Conservation (phyloP, 257 asterid species). For the Scutellaria baicalensis region DNA sequence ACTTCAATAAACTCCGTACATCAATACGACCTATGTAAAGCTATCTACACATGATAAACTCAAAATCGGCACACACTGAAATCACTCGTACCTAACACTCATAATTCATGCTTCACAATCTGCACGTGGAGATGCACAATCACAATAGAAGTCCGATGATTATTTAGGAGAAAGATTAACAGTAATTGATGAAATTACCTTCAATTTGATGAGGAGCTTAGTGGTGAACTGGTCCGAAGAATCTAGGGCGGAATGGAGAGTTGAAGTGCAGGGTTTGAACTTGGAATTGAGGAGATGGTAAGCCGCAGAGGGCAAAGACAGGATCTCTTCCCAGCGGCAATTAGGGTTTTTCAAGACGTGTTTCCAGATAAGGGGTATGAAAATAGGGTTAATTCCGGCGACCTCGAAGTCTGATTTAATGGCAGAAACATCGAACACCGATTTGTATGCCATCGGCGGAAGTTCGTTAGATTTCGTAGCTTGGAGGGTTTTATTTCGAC, state of each 20-base stretch:
- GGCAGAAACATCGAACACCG: constrained; percentile 68
- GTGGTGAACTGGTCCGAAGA: constrained; percentile 85
- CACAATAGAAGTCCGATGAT: background rate
- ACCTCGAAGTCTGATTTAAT: constrained; percentile 60
- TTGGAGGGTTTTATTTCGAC: background rate
- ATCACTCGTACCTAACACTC: too few relatives aligned
- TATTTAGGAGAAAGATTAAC: background rate
- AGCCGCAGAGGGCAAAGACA: constrained; percentile 74
- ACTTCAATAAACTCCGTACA: too few relatives aligned
- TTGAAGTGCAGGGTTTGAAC: constrained; percentile 62
- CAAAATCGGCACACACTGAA: too few relatives aligned
- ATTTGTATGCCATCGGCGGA: constrained; percentile 48
- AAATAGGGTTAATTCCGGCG: constrained; percentile 56
- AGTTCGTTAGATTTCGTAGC: background rate
- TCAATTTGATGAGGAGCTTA: constrained; percentile 76
- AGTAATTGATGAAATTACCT: constrained; percentile 33
- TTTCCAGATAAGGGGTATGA: constrained; percentile 89
- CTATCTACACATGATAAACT: too few relatives aligned
- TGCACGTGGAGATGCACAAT: background rate
- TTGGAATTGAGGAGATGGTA: constrained; percentile 66
- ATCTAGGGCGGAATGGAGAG: constrained; percentile 57
- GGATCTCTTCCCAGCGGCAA: constrained; percentile 73
- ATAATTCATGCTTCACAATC: background rate
- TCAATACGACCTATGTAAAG: too few relatives aligned
- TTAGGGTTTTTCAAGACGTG: constrained; percentile 63